Evolutionary conservation across 1,284 basidiomycete genomes (phyloP), one percentile per base, ranked within the genome.

Genomic region (Athelia psychrophila): DNA sequence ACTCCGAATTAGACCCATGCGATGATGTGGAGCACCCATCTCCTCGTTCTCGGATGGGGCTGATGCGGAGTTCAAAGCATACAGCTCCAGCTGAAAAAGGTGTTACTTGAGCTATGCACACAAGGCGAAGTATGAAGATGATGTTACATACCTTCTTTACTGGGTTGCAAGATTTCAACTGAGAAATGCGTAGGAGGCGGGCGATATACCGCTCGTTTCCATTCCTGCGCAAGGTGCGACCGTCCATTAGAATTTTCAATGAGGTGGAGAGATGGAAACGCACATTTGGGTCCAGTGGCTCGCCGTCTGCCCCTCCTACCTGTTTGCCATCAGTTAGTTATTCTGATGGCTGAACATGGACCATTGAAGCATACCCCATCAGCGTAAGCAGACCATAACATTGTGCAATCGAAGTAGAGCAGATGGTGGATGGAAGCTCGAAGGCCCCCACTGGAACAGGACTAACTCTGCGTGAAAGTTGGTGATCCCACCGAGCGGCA

Each of bases 51-150:
- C 51, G 60, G 38, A 82, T 63, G 20, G 85, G 77, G 38, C 62
- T 70, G 25, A 91, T 75, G 16, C 77, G 79, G 73, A 91, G 76
- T 46, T 85, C 85, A 66, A 82, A 86, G 60, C 73, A n/a, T 75
- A 53, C 75, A 74, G 45, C 68, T 75, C 49, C 70, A 75, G 27
- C 79, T 87, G 89, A 48, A 44, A 48, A 24, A 48, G 22, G 27
- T 18, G 3, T n/a, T 6, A 5, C 23, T 51, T 8, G 35, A n/a
- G n/a, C n/a, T 54, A n/a, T 54, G 25, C 9, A 48, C 15, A 47
- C 20, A 20, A 51, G 38, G 47, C 44, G 44, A 44, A 46, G 36
- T 48, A n/a, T 23, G 15, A 10, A 36, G 13, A 25, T 42, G 47
- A n/a, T 45, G 45, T 24, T 36, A 13, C n/a, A 46, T 51, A 83